These are phyloP conservation scores for Sambucus nigra DNA, from an alignment of 129 eudicot species.

Conservation along the genomic window DNA sequence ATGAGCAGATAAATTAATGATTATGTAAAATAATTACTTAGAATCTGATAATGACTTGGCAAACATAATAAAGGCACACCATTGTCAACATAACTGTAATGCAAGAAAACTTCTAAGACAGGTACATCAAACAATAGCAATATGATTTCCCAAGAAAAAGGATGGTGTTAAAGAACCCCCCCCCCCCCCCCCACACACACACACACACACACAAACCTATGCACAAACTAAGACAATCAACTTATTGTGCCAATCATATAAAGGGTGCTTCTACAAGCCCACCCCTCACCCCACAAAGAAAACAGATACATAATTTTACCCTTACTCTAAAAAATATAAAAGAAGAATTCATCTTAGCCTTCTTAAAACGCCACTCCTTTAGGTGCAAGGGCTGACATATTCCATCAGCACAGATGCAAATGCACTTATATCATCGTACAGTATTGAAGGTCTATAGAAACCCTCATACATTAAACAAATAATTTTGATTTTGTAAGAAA, in stretches of 20 bases:
- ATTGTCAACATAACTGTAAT: neutral
- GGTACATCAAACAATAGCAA: neutral
- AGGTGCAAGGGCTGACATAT: neutral
- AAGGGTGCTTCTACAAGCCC: neutral
- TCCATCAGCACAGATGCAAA: neutral
- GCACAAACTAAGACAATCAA: too few species aligned
- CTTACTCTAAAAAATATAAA: neutral
- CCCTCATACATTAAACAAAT: neutral
- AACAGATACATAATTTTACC: neutral
- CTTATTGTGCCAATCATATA: neutral
- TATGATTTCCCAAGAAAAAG: neutral
- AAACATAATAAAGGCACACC: neutral
- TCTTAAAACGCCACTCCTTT: neutral
- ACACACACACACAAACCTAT: too few species aligned
- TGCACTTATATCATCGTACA: neutral
- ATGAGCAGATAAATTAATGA: slow-evolving; percentile 4
- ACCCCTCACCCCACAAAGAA: neutral
- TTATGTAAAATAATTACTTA: neutral
- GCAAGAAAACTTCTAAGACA: too few species aligned
- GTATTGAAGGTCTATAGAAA: neutral
- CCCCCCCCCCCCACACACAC: too few species aligned
- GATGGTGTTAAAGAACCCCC: too few species aligned
- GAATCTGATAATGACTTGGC: neutral
- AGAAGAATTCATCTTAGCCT: neutral
- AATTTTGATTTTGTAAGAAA: neutral